Base-by-base conservation (phyloP, 2,329 filamentous ascomycete species). In the Colletotrichum chrysophilum region DNA sequence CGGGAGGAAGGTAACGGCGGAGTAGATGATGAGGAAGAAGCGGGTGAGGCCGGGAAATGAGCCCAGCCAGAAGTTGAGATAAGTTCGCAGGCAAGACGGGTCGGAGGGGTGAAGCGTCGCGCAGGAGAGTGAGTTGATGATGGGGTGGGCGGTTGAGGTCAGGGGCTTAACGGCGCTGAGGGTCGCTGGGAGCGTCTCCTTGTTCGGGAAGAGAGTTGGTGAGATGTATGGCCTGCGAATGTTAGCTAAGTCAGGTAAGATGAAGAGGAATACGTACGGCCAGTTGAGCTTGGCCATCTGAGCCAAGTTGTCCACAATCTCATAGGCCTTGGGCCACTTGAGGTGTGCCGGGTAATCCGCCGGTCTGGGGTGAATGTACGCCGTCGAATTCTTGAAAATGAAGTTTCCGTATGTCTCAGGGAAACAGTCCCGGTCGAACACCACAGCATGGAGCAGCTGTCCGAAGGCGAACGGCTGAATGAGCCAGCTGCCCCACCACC, bases 401-500 rank as follows among this genome's bases (percentile, higher is more conserved):
- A 89, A 86, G 76, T 89, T 85, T 36, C 88, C 86, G 52, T 85
- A 84, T 0, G 82, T 78, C 82, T 86, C 87, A 0, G 94, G 93
- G 77, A 94, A 92, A 79, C 93, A 94, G 79, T 96, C 94, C 70
- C 92, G 89, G 83, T 96, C 94, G 83, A 96, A 96, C 8, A 96
- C 89, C 78, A 93, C 91, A 1, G 94, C 93, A 83, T 96, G 93
- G 66, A 96, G 86, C 77, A 96, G 86, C 86, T 96, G 94, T 10
- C 94, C 94, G 81, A 92, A 93, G 3, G 94, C 92, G 34, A 96
- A 81, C 2, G 94, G 94, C 87, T 95, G 94, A 79, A 96, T 83
- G 87, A 96, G 87, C 94, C 94, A 96, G 82, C 94, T 95, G 26
- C 94, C 94, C 86, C 94, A 94, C 94, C 94, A 96, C 91, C 92